Evolutionary conservation across 2,329 filamentous ascomycete species (phyloP).

Genomic region (Aspergillus uvarum): DNA sequence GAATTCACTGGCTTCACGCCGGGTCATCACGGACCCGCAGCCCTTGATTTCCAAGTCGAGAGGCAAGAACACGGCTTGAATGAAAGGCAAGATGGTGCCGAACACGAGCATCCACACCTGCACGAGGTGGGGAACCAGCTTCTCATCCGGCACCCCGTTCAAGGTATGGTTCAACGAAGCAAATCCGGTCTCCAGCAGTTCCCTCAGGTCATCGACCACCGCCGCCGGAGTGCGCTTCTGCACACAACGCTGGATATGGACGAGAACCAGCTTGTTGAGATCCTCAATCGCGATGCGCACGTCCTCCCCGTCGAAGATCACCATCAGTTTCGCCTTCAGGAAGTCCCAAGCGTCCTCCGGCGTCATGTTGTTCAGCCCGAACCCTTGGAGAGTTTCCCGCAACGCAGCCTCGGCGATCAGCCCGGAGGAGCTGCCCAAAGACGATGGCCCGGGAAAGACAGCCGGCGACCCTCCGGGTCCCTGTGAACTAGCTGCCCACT

Average conservation of each 20-base stretch:
- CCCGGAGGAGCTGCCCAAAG: constrained; percentile 34
- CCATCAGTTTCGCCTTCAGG: constrained; percentile 61
- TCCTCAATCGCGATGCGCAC: constrained; percentile 65
- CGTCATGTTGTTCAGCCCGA: constrained; percentile 68
- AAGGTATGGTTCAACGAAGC: constrained; percentile 80
- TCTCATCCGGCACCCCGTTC: constrained; percentile 74
- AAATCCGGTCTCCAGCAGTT: constrained; percentile 71
- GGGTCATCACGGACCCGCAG: constrained; percentile 72
- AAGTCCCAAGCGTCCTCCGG: constrained; percentile 66
- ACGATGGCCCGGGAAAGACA: constrained; percentile 37
- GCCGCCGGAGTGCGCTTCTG: constrained; percentile 59
- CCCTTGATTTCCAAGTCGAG: constrained; percentile 92
- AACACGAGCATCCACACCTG: constrained; percentile 95
- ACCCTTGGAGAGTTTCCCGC: constrained; percentile 47
- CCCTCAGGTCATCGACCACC: constrained; percentile 63
- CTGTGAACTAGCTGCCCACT: constrained; percentile 32
- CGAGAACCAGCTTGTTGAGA: constrained; percentile 62
- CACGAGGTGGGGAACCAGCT: constrained; percentile 84
- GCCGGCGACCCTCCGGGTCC: constrained; percentile 26
- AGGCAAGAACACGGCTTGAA: constrained; percentile 92
- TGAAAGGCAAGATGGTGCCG: constrained; percentile 83
- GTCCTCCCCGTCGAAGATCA: constrained; percentile 65
- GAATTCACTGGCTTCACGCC: constrained; percentile 80
- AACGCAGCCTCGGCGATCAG: constrained; percentile 38
- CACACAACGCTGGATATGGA: constrained; percentile 63